Evolutionary conservation across 768 basidiomycete genomes (phyloP).

Genomic region (Asterophora lycoperdoides): DNA sequence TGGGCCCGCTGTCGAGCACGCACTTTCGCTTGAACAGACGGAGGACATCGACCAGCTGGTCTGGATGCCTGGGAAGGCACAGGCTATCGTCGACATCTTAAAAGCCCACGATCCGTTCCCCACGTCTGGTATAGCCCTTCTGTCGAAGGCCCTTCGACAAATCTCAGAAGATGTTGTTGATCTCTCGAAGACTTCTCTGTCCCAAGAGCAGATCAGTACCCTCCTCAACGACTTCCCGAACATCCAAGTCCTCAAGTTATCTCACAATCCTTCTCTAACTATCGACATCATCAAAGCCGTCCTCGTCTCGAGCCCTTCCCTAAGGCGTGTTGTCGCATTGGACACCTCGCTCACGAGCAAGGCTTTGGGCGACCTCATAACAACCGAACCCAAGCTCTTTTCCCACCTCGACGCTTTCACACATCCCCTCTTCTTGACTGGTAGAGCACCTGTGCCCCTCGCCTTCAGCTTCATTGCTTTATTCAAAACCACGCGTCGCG

Average conservation of each 20-base stretch:
- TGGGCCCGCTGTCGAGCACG: slow-evolving; percentile 21
- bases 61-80: slow-evolving; percentile 26
- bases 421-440: slow-evolving; percentile 23
- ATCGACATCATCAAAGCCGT: slow-evolving; percentile 19
- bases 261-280: slow-evolving; percentile 23
- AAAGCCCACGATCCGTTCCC: slow-evolving; percentile 21
- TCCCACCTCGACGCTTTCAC: slow-evolving; percentile 23
- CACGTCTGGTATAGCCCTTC: slow-evolving; percentile 22
- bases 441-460: slow-evolving; percentile 12
- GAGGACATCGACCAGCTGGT: slow-evolving; percentile 23
- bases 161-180: slow-evolving; percentile 17
- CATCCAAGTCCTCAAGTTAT: slow-evolving; percentile 23
- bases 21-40: slow-evolving; percentile 19
- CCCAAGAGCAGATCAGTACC: slow-evolving; percentile 21
- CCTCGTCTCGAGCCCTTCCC: slow-evolving; percentile 15
- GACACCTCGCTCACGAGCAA: slow-evolving; percentile 20
- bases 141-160: slow-evolving; percentile 18
- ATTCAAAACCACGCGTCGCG: slow-evolving; percentile 3
- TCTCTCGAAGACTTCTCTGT: slow-evolving; percentile 21
- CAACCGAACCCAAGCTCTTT: slow-evolving; percentile 23
- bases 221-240: slow-evolving; percentile 5
- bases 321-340: slow-evolving; percentile 24
- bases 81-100: slow-evolving; percentile 17
- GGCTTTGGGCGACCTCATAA: slow-evolving; percentile 22
- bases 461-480: too few species aligned